Percentiles rank a stretch among this genome's conserved stretches.
Conservation (phyloP, 2,329 filamentous ascomycete species). For the Venturia asperata region DNA sequence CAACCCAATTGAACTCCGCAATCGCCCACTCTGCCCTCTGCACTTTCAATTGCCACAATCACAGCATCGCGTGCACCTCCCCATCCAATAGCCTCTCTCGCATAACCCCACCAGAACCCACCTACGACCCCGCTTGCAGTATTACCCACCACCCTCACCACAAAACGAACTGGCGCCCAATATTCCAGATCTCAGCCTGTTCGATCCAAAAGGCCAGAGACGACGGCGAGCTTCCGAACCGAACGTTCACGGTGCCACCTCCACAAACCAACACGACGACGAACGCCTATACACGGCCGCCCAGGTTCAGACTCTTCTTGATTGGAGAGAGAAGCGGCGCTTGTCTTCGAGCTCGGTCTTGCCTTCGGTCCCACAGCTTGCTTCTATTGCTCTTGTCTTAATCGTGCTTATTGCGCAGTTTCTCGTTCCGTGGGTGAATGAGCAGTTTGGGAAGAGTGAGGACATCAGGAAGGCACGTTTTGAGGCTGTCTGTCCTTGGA, state of each 20-base stretch:
- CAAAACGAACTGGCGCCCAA: constrained; percentile 12
- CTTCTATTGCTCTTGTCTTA: constrained; percentile 29
- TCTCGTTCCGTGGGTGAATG: constrained; percentile 32
- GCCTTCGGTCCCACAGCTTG: constrained; percentile 22
- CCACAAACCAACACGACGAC: not conserved
- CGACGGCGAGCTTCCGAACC: constrained; percentile 16
- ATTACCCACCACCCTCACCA: constrained; percentile 7
- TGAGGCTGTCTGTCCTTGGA: constrained; percentile 16
- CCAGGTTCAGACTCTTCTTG: constrained; percentile 12
- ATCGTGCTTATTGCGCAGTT: constrained; percentile 32
- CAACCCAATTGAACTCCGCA: not conserved
- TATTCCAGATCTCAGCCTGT: constrained; percentile 5
- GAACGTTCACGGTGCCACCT: constrained; percentile 6
- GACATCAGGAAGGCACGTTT: not conserved
- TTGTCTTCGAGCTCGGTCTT: not conserved
- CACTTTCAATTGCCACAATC: not conserved
- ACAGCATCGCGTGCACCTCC: not conserved
- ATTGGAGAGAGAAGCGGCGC: constrained; percentile 19
- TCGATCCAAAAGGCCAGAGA: constrained; percentile 1
- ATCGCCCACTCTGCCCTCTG: not conserved
- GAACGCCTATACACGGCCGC: constrained; percentile 15
- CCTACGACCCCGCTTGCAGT: not conserved
- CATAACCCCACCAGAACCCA: constrained; percentile 8
- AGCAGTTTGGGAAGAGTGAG: not conserved
- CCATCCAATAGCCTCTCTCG: not conserved